Conservation (phyloP, 2,329 filamentous ascomycete genomes). For the Fonsecaea pugnacius region DNA sequence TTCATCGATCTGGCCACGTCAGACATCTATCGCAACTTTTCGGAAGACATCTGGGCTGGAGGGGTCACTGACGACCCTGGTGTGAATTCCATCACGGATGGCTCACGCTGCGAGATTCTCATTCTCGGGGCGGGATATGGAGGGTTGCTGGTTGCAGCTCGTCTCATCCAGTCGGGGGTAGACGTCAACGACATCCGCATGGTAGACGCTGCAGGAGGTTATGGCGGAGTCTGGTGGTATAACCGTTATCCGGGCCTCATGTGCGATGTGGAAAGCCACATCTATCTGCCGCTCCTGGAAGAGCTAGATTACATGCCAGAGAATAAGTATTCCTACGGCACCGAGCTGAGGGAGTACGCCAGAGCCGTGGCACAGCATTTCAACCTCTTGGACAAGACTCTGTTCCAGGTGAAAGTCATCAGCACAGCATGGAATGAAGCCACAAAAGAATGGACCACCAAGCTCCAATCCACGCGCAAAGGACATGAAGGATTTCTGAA, state of each 20-base stretch:
- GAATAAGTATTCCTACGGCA: conserved; percentile 18
- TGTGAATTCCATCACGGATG: background rate
- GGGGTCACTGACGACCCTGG: background rate
- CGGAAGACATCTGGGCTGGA: background rate
- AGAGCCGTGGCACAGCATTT: conserved; percentile 14
- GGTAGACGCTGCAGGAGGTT: conserved; percentile 42
- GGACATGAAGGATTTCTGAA: background rate
- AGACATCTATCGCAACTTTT: no score
- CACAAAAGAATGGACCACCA: conserved; percentile 40
- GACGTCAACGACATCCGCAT: conserved; percentile 16
- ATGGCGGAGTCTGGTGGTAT: conserved; percentile 37
- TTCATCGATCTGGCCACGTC: no score
- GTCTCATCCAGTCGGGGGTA: conserved; percentile 19
- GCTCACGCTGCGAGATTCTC: no score
- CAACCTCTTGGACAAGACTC: conserved; percentile 14
- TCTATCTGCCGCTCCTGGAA: conserved; percentile 11
- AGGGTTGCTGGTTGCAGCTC: conserved; percentile 26
- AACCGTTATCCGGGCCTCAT: conserved; percentile 22
- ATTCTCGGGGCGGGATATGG: conserved; percentile 31
- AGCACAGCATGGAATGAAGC: conserved; percentile 10
- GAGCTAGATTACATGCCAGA: conserved; percentile 22
- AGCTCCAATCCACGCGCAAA: background rate
- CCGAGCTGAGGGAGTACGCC: conserved; percentile 16
- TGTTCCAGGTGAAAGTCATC: conserved; percentile 25
- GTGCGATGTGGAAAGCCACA: background rate